Evolutionary conservation across 768 basidiomycete species (phyloP).

Genomic region (Leccinum variicolor): DNA sequence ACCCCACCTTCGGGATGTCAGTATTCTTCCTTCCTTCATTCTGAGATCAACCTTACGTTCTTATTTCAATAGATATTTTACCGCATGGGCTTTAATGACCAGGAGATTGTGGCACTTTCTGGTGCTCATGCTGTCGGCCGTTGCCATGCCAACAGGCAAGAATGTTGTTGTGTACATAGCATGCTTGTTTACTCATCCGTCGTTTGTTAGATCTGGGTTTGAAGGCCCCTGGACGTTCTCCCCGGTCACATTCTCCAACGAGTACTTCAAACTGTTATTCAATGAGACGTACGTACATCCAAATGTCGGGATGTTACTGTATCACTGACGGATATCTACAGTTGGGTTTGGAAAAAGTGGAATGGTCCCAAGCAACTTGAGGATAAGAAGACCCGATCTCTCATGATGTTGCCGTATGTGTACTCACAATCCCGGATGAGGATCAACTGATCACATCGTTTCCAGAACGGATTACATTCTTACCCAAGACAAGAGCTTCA

Average conservation of each 20-base stretch:
- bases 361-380: slow-evolving; percentile 88
- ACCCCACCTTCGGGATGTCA: slow-evolving; percentile 78
- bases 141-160: slow-evolving; percentile 79
- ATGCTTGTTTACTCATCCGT: not conserved
- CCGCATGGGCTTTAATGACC: slow-evolving; percentile 90
- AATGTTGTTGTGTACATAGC: not conserved
- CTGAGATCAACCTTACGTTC: not conserved
- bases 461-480: slow-evolving; percentile 83
- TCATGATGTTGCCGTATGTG: slow-evolving; percentile 96
- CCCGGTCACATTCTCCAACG: slow-evolving; percentile 83
- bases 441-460: not conserved
- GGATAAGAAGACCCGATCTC: slow-evolving; percentile 81
- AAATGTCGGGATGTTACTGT: not conserved
- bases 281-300: slow-evolving; percentile 63
- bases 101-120: slow-evolving; percentile 92
- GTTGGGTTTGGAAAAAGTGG: slow-evolving; percentile 97
- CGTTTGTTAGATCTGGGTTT: slow-evolving; percentile 58
- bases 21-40: slow-evolving; percentile 20
- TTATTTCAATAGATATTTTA: slow-evolving; percentile 51
- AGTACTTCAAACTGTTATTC: slow-evolving; percentile 82
- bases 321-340: slow-evolving; percentile 19
- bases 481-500: slow-evolving; percentile 88
- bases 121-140: slow-evolving; percentile 96
- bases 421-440: not conserved
- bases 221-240: slow-evolving; percentile 96